Percentiles rank a stretch among this genome's conserved stretches.
Evolutionary conservation across 345 rosid genomes (phyloP).

Genomic region (Gossypium australe): DNA sequence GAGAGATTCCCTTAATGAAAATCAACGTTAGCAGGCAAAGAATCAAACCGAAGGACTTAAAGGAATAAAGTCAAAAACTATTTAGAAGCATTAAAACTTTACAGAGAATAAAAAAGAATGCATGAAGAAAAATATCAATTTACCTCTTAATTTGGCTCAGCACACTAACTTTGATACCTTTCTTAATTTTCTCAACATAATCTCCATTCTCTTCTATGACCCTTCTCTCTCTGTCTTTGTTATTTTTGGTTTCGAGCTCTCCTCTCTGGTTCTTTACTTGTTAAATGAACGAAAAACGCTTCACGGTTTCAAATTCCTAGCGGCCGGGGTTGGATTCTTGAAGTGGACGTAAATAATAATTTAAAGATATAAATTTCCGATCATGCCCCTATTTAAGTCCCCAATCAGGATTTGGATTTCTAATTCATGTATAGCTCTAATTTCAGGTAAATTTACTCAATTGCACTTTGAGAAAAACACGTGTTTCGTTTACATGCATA

Average conservation of each 20-base stretch:
- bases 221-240: background rate
- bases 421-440: too few species aligned
- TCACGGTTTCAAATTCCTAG: background rate
- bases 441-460: conserved; percentile 12
- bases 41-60: background rate
- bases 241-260: background rate
- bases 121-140: background rate
- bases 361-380: conserved; percentile 9
- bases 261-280: background rate
- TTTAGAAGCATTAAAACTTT: background rate
- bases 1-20: background rate
- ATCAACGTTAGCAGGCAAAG: background rate
- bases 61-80: background rate
- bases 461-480: background rate
- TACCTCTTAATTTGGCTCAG: conserved; percentile 6
- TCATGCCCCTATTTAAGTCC: conserved; percentile 7
- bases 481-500: background rate
- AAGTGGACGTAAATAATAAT: background rate
- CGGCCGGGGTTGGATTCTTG: conserved; percentile 14
- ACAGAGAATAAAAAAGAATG: background rate
- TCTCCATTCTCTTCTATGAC: background rate
- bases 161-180: background rate
- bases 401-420: background rate
- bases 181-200: background rate
- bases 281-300: conserved; percentile 5